Evolutionary conservation across 148 eudicot genomes (phyloP), one percentile per base, ranked within the genome.

Genomic region (Camellia japonica): DNA sequence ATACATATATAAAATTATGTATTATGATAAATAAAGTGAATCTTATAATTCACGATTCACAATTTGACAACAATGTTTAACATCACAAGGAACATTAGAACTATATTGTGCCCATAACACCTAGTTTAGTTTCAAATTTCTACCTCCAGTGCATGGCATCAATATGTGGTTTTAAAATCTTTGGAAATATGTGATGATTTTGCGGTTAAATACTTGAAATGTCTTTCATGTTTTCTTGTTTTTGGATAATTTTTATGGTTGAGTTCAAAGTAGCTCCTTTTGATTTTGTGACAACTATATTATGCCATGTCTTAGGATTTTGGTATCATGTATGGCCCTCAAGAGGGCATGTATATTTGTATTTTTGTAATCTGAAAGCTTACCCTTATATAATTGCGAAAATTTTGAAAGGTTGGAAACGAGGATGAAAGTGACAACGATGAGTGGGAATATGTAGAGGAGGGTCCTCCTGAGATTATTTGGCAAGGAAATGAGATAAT

Each of bases 401-500:
- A 43, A 77, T 79, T 61, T 46, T 80, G 44, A 51, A 87, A 93
- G 97, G 90, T 52, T 81, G 91, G 79, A 51, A 68, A 75, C 68
- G 90, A 84, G 85, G 79, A 88, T 74, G 92, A 86, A 62, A 85
- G 90, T 79, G 91, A 88, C 62, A 92, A 82, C 52, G 87, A 87
- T 60, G 90, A 86, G 3, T 96, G 95, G 95, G 99, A 93, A 82
- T 96, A 93, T 74, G 82, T 91, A 66, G 99, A 93, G 83, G 97
- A 95, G 70, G 98, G 98, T 54, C 99, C 98, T 59, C 93, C 98
- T 10, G 99, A 96, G 82, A 93, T 96, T 82, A 96, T 96, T 81
- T 96, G 97, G 98, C 92, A 92, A 88, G 99, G 97, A 20, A 93
- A 96, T 66, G 98, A 96, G 88, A 96, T 96, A 46, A 96, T 93